Percentiles rank a stretch among this genome's conserved stretches.
These are phyloP conservation scores for Thermomucor indicae-seudaticae DNA, from an alignment of 371 early-diverging fungal species.

Conservation along the genomic window DNA sequence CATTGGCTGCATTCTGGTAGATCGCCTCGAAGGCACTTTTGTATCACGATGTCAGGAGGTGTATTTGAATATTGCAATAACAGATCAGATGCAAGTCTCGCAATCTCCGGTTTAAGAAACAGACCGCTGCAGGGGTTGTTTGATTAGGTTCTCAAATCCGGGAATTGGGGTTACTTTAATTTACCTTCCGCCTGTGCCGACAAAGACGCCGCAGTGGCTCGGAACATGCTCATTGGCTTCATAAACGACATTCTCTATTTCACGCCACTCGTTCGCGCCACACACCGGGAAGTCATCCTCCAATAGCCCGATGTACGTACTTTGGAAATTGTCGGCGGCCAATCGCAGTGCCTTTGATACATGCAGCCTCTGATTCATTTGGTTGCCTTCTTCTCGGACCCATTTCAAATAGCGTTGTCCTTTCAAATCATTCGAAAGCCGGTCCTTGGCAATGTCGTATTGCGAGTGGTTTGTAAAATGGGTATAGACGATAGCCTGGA, in stretches of 20 bases:
- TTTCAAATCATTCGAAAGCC: constrained; percentile 36
- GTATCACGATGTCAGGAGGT: constrained; percentile 57
- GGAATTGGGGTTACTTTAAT: too few relatives aligned
- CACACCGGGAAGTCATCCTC: constrained; percentile 67
- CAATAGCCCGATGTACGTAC: constrained; percentile 48
- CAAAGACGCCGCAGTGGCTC: constrained; percentile 58
- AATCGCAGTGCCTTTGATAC: constrained; percentile 49
- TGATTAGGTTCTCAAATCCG: neutral
- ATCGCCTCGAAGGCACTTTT: constrained; percentile 50
- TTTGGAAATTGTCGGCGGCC: constrained; percentile 27
- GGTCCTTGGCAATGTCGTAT: constrained; percentile 37
- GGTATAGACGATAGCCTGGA: constrained; percentile 57
- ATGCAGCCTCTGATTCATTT: constrained; percentile 52
- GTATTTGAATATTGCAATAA: constrained; percentile 30
- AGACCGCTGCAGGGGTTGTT: constrained; percentile 30
- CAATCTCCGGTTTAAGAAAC: constrained; percentile 47
- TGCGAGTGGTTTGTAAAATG: constrained; percentile 53
- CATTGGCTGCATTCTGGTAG: constrained; percentile 41
- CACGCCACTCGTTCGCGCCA: constrained; percentile 44
- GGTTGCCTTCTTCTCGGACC: constrained; percentile 47
- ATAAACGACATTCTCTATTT: constrained; percentile 50
- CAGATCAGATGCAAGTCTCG: constrained; percentile 34
- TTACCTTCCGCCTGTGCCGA: constrained; percentile 61
- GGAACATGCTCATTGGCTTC: constrained; percentile 38
- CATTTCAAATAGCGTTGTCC: constrained; percentile 53